These are phyloP conservation scores for Medicago truncatula DNA, from an alignment of 306 rosid genomes.

Conservation along the genomic window MtrunA17r5.0-ANR NC_053045.1:58519001-58519500, in stretches of 20 bases:
- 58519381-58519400: background rate
- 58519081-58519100: slow-evolving; percentile 60
- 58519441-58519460: background rate
- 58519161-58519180: background rate
- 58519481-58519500: background rate
- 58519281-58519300: background rate
- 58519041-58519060: slow-evolving; percentile 96
- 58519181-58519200: too few species aligned
- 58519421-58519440: too few species aligned
- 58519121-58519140: background rate
- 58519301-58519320: background rate
- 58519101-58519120: slow-evolving; percentile 31
- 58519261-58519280: background rate
- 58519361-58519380: background rate
- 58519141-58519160: background rate
- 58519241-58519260: background rate
- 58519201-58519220: too few species aligned
- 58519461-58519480: too few species aligned
- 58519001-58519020: slow-evolving; percentile 78
- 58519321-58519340: background rate
- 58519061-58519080: slow-evolving; percentile 94
- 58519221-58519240: too few species aligned
- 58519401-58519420: background rate
- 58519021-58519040: slow-evolving; percentile 89
- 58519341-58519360: background rate